Conservation (phyloP, 129 eudicot genomes). For the Solidago caesia region DNA sequence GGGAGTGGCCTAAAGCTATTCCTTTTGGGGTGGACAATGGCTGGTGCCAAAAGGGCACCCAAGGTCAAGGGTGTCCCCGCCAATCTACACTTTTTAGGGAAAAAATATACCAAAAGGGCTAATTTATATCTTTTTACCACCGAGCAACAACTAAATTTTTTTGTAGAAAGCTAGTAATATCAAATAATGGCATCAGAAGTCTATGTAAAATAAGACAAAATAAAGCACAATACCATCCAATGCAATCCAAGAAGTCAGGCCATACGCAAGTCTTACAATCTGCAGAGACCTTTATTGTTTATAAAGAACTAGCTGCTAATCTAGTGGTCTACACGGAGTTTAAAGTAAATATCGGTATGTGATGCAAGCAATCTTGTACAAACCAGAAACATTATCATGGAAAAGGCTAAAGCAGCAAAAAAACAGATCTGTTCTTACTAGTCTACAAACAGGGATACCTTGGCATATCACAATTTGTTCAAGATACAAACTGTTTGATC, state of each 20-base stretch:
- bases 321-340: neutral
- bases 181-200: too few relatives aligned
- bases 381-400: neutral
- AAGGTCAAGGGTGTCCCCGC: too few relatives aligned
- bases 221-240: neutral
- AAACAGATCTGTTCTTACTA: constrained; percentile 5
- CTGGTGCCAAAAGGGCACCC: too few relatives aligned
- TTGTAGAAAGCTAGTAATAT: too few relatives aligned
- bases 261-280: neutral
- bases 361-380: neutral
- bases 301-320: neutral
- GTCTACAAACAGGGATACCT: constrained; percentile 7
- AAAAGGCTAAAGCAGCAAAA: neutral
- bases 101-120: too few relatives aligned
- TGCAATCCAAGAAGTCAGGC: too few relatives aligned
- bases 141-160: too few relatives aligned
- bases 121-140: too few relatives aligned
- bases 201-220: neutral
- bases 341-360: too few relatives aligned
- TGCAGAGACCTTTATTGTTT: neutral
- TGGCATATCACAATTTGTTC: constrained; percentile 5
- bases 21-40: too few relatives aligned
- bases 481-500: neutral
- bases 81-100: too few relatives aligned
- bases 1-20: too few relatives aligned